Base-by-base conservation (phyloP, 1,284 basidiomycete species). In the Sporisorium iseilematis-ciliati region DNA sequence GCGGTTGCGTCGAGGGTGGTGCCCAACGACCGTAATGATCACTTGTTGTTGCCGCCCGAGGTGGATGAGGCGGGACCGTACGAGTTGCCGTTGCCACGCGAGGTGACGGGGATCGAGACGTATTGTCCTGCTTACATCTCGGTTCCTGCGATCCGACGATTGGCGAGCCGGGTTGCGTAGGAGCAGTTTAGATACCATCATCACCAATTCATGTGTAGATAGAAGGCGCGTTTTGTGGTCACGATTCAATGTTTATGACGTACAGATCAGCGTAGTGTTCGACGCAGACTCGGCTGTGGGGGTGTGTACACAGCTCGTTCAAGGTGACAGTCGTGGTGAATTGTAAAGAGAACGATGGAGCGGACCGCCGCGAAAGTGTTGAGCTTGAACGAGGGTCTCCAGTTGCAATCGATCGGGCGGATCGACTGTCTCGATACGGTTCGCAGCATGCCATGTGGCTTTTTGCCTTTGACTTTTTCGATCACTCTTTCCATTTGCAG, bases 61-160 rank as follows among this genome's bases (percentile, higher is more conserved):
- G 83, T 85, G 38, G 83, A 85, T 59, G 83, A 85, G 70, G 83
- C 83, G 1, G 83, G 83, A 18, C 82, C 82, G 18, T 85, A 83
- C 67, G 83, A 85, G 66, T 73, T 83, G 33, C 83, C 83, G 2
- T 48, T 84, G 57, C 82, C 83, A 20, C 60, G 83, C 16, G 80
- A 84, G 45, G 83, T 85, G 48, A 85, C 83, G 7, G 82, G 83
- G n/a, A 85, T 85, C 61, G 83, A 85, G 75, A 85, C 83, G 33
- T 85, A 85, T 75, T 81, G 79, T 51, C 83, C 83, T 11, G 80
- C 82, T 2, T 85, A 82, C 59, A 77, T 85, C n/a, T 66, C 72
- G 23, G 83, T 84, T 7, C 83, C 83, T 14, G 79, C 78, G 3
- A 76, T 85, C 35, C 78, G 82, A 40, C 66, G 78, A 12, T 60